These are phyloP conservation scores for Erodium moschatum DNA, from an alignment of 441 rosid species.

Conservation along the genomic window DNA sequence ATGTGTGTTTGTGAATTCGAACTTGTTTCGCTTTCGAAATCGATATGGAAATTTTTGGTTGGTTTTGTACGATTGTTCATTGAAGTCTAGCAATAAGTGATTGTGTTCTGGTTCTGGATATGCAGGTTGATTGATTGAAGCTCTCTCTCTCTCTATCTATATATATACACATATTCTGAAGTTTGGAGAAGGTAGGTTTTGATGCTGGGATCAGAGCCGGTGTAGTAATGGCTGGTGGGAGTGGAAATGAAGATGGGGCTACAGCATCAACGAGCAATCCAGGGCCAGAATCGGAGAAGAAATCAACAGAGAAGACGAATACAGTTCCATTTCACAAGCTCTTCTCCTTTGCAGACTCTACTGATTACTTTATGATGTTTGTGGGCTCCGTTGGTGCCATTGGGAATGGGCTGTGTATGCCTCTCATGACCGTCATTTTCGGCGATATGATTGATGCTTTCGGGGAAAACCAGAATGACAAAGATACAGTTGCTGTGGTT, in stretches of 20 bases:
- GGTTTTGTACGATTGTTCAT: too few relatives aligned
- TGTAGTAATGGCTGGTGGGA: not conserved
- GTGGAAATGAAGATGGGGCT: not conserved
- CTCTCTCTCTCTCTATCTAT: too few relatives aligned
- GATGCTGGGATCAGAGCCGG: not conserved
- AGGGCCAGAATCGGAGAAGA: not conserved
- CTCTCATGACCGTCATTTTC: slow-evolving; percentile 47
- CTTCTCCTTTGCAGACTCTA: slow-evolving; percentile 50
- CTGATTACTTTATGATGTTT: slow-evolving; percentile 43
- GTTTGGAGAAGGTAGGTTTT: too few relatives aligned
- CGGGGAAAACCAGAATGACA: slow-evolving; percentile 39
- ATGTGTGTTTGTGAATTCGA: not conserved
- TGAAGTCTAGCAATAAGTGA: too few relatives aligned
- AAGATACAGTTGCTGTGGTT: slow-evolving; percentile 31
- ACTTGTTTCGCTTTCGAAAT: not conserved
- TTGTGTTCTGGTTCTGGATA: not conserved
- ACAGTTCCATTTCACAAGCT: slow-evolving; percentile 53
- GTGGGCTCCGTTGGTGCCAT: slow-evolving; percentile 47
- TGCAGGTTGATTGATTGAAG: not conserved
- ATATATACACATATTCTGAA: too few relatives aligned
- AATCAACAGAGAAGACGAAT: slow-evolving; percentile 4
- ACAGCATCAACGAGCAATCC: not conserved
- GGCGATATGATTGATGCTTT: slow-evolving; percentile 49
- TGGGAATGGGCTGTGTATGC: slow-evolving; percentile 47
- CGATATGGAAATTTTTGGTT: too few relatives aligned